Percentiles rank a stretch among this genome's conserved stretches.
phyloP scores from a whole-genome alignment of 495 filamentous ascomycete genomes.

The Talaromyces adpressus region DNA sequence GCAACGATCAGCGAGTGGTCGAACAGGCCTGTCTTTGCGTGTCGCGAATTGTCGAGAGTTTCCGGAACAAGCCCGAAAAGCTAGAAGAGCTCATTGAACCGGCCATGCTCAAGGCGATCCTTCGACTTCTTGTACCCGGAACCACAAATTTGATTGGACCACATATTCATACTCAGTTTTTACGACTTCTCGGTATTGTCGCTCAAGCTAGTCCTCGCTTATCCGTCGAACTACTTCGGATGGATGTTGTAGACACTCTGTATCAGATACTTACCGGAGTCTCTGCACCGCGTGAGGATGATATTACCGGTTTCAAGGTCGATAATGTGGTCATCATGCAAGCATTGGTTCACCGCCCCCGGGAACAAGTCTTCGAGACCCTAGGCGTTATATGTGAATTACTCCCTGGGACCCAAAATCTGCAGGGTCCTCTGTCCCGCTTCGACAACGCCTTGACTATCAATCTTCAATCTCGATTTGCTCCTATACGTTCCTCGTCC shows the following conservation, averaged over 20 bases:
- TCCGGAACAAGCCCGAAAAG: constrained; percentile 76
- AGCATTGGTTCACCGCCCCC: constrained; percentile 90
- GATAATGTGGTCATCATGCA: constrained; percentile 99
- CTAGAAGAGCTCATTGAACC: constrained; percentile 87
- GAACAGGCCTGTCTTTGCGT: constrained; percentile 96
- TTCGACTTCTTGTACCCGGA: constrained; percentile 87
- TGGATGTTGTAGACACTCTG: constrained; percentile 95
- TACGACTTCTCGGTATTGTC: constrained; percentile 80
- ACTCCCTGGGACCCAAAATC: constrained; percentile 46
- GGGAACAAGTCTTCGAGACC: constrained; percentile 94
- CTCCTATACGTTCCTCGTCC: constrained; percentile 26
- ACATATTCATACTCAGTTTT: constrained; percentile 94
- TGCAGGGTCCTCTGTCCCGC: constrained; percentile 29
- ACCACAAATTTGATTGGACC: constrained; percentile 93
- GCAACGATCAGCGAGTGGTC: constrained; percentile 92
- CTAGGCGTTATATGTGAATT: constrained; percentile 97
- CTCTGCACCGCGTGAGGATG: constrained; percentile 73
- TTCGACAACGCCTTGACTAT: constrained; percentile 29
- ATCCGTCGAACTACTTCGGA: constrained; percentile 86
- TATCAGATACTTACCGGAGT: constrained; percentile 98
- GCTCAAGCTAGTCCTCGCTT: constrained; percentile 80
- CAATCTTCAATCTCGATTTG: constrained; percentile 23
- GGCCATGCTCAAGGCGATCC: constrained; percentile 76
- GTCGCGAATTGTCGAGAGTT: constrained; percentile 94
- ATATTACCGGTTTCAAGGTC: constrained; percentile 80